phyloP scores from a whole-genome alignment of 768 basidiomycete species.

The Suillus subluteus region DNA sequence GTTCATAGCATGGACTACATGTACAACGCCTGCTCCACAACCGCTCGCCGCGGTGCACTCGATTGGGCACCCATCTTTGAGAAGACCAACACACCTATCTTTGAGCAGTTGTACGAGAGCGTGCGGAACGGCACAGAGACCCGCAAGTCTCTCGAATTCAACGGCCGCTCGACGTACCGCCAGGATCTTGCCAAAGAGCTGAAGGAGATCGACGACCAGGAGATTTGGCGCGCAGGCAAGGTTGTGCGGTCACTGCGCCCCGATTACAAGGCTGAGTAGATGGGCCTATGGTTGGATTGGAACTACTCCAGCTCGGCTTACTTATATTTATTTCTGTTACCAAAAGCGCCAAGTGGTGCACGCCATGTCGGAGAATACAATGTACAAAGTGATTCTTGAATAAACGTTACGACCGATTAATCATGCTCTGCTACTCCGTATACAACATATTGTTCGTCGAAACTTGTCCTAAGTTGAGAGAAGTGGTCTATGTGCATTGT shows the following conservation, averaged over 20 bases:
- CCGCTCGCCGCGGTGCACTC: conserved; percentile 96
- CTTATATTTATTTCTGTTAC: conserved; percentile 13
- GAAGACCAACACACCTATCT: conserved; percentile 91
- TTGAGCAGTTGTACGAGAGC: conserved; percentile 93
- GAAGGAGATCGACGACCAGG: conserved; percentile 94
- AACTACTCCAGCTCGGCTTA: background rate
- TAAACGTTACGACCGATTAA: too few relatives aligned
- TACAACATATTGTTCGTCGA: too few relatives aligned
- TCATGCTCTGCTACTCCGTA: too few relatives aligned
- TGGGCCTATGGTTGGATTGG: background rate
- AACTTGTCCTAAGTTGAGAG: too few relatives aligned
- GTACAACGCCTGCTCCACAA: conserved; percentile 99
- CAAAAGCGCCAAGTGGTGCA: conserved; percentile 30
- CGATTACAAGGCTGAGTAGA: conserved; percentile 73
- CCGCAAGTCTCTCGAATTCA: conserved; percentile 95
- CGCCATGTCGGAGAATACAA: conserved; percentile 15
- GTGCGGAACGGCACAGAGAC: conserved; percentile 97
- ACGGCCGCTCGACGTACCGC: conserved; percentile 89
- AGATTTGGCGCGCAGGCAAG: conserved; percentile 99
- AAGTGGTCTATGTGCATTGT: too few relatives aligned
- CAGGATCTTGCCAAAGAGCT: conserved; percentile 91
- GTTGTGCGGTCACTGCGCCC: conserved; percentile 88
- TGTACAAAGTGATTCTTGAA: conserved; percentile 21
- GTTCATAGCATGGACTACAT: conserved; percentile 92
- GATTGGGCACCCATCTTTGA: conserved; percentile 99